phyloP scores from a whole-genome alignment of 192 early-diverging fungal species.

The Rhizoclosmatium globosum region DNA sequence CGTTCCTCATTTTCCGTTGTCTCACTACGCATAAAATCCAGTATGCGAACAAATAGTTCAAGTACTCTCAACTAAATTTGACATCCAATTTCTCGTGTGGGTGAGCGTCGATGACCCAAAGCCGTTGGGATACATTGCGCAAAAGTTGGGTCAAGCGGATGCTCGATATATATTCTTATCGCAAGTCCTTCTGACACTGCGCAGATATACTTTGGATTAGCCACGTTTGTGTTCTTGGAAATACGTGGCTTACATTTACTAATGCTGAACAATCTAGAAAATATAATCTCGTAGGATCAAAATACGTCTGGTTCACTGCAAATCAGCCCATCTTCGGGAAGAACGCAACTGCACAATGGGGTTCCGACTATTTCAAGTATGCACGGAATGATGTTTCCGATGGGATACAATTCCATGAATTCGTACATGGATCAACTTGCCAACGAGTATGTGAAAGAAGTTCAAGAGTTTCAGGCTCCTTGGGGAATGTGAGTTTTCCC shows the following conservation, averaged over 20 bases:
- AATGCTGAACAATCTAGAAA: too few relatives aligned
- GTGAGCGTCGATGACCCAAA: not conserved
- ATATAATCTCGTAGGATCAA: not conserved
- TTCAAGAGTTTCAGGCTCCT: not conserved
- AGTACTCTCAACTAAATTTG: too few relatives aligned
- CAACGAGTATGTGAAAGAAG: not conserved
- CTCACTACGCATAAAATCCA: too few relatives aligned
- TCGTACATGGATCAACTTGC: not conserved
- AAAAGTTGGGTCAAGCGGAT: not conserved
- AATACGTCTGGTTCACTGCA: slow-evolving; percentile 6
- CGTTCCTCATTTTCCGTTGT: too few relatives aligned
- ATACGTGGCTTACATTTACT: not conserved
- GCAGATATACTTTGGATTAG: not conserved
- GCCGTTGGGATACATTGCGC: not conserved
- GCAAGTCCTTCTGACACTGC: not conserved
- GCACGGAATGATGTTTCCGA: not conserved
- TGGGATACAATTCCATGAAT: not conserved
- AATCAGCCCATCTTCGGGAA: not conserved
- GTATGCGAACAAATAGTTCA: too few relatives aligned
- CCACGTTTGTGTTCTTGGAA: not conserved
- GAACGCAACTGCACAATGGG: not conserved
- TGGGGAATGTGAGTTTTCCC: not conserved
- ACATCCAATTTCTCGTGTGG: not conserved
- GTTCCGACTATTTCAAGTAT: slow-evolving; percentile 6
- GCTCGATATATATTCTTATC: not conserved